Conservation (phyloP, 2,329 filamentous ascomycete genomes). For the Dactylellina drechsleri region DNA sequence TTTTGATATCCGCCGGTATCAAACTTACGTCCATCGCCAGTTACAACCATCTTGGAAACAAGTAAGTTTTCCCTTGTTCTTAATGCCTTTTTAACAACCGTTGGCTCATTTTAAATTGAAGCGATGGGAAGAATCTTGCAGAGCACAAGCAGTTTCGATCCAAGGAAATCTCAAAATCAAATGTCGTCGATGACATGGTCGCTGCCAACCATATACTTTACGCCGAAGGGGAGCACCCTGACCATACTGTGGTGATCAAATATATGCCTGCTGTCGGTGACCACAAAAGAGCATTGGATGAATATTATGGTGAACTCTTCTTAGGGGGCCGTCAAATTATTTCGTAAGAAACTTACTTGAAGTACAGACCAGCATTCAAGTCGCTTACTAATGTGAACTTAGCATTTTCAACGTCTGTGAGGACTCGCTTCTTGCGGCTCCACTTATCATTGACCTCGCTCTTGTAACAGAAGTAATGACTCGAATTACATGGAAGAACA, state of each 20-base stretch:
- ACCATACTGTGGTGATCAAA: constrained; percentile 99
- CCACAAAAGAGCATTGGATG: constrained; percentile 97
- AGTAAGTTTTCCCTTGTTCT: constrained; percentile 61
- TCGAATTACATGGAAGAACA: constrained; percentile 88
- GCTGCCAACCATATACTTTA: constrained; percentile 93
- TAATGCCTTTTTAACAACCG: neutral
- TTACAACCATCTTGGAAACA: constrained; percentile 99
- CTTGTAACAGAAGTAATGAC: constrained; percentile 98
- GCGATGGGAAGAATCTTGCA: constrained; percentile 95
- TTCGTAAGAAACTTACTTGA: constrained; percentile 66
- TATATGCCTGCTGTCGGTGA: constrained; percentile 99
- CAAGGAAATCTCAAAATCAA: constrained; percentile 99
- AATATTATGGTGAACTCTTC: constrained; percentile 99
- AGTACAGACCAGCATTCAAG: neutral
- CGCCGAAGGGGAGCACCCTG: constrained; percentile 89
- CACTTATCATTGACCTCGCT: constrained; percentile 95
- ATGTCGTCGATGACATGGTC: constrained; percentile 99
- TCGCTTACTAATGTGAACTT: constrained; percentile 38
- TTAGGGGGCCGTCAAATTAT: constrained; percentile 98
- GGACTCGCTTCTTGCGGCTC: constrained; percentile 94
- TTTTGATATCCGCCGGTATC: constrained; percentile 97
- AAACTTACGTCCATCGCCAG: constrained; percentile 98
- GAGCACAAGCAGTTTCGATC: constrained; percentile 98
- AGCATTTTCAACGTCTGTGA: constrained; percentile 99
- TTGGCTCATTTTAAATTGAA: constrained; percentile 9